Evolutionary conservation across 768 basidiomycete species (phyloP), one percentile per base, ranked within the genome.

Genomic region (Suillus subalutaceus): DNA sequence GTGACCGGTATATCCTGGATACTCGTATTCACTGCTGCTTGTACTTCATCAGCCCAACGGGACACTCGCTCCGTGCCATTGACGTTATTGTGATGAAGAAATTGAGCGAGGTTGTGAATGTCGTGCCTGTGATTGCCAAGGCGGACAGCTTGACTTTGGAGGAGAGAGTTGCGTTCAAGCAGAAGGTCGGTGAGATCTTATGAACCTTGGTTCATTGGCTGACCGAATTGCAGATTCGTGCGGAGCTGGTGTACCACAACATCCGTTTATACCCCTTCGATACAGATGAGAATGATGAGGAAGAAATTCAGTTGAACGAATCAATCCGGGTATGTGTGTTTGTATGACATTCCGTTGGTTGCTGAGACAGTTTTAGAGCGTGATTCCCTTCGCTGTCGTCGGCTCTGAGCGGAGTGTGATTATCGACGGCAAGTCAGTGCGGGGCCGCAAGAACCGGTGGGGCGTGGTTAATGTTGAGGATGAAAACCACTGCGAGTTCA

Each of bases 11-110:
- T 82, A 99, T 99, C 73, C 92, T 93, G 75, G 97, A 99, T 82
- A 99, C 97, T 18, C 92, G 97, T 68, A 97, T 99, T 68, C 97
- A 99, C 85, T 98, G 96, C 84, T 93, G 91, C 78, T 79, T 99
- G 63, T 99, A 94, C 87, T 99, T 99, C 82, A 96, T 99, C 84
- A 96, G 92, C 79, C 97, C 97, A 26, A 97, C 96, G n/a, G 97
- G 97, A 26, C 97, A 99, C 80, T 90, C 92, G 5, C 88, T 99
- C 65, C 94, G 96, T 67, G 90, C 97, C 38, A 96, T 99, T 73
- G 97, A 99, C 73, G 91, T 99, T 56, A 96, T 96, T 74, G 97
- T 99, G 70, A 95, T 99, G 90, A 97, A 98, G 85, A 98, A 98
- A 83, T 84, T 99, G 67, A 93, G 92, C 77, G 97, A 99, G 77